A percentile compares a stretch with the other conserved stretches of the same genome.
These are phyloP conservation scores for Linnemannia zychae DNA, from an alignment of 192 early-diverging fungal genomes.

Conservation along the genomic window DNA sequence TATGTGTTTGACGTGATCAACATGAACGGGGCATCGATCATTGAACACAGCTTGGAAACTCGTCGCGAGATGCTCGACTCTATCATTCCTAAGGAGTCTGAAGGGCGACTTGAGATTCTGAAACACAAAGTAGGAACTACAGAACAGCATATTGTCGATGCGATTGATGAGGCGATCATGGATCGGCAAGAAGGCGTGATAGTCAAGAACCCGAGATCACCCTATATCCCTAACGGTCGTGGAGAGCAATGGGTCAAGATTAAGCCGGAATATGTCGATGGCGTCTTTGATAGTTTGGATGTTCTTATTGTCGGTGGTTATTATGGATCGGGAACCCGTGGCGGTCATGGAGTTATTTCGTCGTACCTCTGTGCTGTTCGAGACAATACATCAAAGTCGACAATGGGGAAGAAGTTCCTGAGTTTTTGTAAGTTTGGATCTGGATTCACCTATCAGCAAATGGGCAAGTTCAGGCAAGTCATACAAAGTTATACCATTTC, in stretches of 20 bases:
- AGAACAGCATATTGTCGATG: conserved; percentile 71
- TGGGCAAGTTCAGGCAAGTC: conserved; percentile 73
- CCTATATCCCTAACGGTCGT: conserved; percentile 68
- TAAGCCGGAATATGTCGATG: conserved; percentile 84
- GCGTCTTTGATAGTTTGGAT: conserved; percentile 78
- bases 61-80: conserved; percentile 66
- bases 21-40: conserved; percentile 73
- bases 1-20: conserved; percentile 83
- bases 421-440: conserved; percentile 81
- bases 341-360: conserved; percentile 62
- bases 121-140: conserved; percentile 62
- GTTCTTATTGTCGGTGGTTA: conserved; percentile 75
- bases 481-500: neutral
- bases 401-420: conserved; percentile 51
- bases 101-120: conserved; percentile 70
- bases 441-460: conserved; percentile 73
- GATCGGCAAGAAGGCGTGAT: conserved; percentile 73
- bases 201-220: conserved; percentile 75
- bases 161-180: conserved; percentile 69
- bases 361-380: conserved; percentile 41
- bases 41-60: conserved; percentile 66
- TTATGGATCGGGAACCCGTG: conserved; percentile 73
- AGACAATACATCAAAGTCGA: conserved; percentile 30
- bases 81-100: conserved; percentile 63
- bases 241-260: conserved; percentile 79